phyloP scores from a whole-genome alignment of 2,329 filamentous ascomycete species.

The Zopfia rhizophila region DNA sequence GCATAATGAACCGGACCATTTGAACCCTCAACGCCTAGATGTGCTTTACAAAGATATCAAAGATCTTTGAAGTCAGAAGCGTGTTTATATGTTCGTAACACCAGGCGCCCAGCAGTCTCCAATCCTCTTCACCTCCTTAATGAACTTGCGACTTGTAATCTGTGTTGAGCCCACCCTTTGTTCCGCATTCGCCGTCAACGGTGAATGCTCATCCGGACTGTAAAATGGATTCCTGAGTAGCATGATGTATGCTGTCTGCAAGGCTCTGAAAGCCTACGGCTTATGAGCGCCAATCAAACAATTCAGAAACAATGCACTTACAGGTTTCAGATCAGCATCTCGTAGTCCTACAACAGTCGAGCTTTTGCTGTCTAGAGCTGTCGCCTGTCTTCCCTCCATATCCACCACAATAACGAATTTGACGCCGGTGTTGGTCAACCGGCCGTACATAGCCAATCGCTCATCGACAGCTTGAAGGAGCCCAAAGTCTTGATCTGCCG shows the following conservation, averaged over 20 bases:
- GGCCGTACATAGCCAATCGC: constrained; percentile 91
- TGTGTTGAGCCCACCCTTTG: constrained; percentile 63
- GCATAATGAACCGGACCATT: no score
- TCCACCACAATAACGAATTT: constrained; percentile 92
- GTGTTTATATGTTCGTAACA: constrained; percentile 65
- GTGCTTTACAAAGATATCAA: constrained; percentile 37
- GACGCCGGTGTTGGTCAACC: constrained; percentile 94
- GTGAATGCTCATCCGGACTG: constrained; percentile 83
- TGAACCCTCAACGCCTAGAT: constrained; percentile 42
- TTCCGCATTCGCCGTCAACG: constrained; percentile 61
- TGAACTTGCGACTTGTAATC: constrained; percentile 85
- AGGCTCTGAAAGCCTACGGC: constrained; percentile 79
- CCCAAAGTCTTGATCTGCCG: constrained; percentile 84
- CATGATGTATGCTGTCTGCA: constrained; percentile 91
- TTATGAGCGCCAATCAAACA: constrained; percentile 14
- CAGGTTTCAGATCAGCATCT: constrained; percentile 88
- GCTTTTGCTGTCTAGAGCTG: constrained; percentile 43
- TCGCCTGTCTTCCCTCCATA: constrained; percentile 76
- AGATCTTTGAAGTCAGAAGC: constrained; percentile 11
- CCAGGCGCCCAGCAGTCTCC: constrained; percentile 87
- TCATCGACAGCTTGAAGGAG: constrained; percentile 95
- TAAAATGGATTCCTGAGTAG: constrained; percentile 96
- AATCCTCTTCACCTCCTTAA: constrained; percentile 83
- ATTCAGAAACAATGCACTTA: constrained; percentile 51
- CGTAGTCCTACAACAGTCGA: constrained; percentile 72